Base-by-base conservation (phyloP, 176 grass and related monocot species). In the Urochloa ruziziensis region DNA sequence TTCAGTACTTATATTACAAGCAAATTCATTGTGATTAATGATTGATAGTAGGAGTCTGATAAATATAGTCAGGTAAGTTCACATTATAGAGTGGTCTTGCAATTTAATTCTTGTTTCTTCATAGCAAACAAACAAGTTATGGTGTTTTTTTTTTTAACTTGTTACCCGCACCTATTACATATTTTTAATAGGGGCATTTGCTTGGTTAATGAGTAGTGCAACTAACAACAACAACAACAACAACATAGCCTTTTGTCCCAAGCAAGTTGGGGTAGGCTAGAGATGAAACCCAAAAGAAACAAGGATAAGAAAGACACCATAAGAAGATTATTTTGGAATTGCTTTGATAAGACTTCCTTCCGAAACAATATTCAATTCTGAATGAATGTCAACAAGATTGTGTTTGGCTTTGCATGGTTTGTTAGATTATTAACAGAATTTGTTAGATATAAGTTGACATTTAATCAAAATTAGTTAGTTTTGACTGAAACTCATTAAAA, bases 1-100 rank as follows among this genome's bases (percentile, higher is more conserved):
- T 75, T 30, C 16, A 70, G 43, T 11, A 75, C 43, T 51, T 71
- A 37, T 89, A 51, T 69, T 89, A 68, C 33, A 10, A 51, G 43
- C 24, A n/a, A n/a, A 18, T 46, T 53, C 27, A 39, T 53, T 37
- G 51, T 44, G 27, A 19, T 69, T 40, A 70, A 42, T 82, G 58
- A 51, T 62, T 62, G 54, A 56, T 44, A 69, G 14, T 23, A 74
- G 51, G 25, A 83, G 63, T 28, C 24, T 70, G 49, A 16, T 28
- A 56, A 47, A 19, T 6, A 10, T 18, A 74, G 7, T n/a, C 43
- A 17, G 27, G 4, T 56, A 40, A 18, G 48, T 79, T 79, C 32
- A 15, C 17, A 52, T 21, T 69, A 19, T 70, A 5, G 35, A 62
- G 12, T n/a, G 3, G 7, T 24, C 5, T 40, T 30, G 0, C 32